Base-by-base conservation (phyloP, 768 basidiomycete genomes). In the Pisolithus microcarpus region DNA sequence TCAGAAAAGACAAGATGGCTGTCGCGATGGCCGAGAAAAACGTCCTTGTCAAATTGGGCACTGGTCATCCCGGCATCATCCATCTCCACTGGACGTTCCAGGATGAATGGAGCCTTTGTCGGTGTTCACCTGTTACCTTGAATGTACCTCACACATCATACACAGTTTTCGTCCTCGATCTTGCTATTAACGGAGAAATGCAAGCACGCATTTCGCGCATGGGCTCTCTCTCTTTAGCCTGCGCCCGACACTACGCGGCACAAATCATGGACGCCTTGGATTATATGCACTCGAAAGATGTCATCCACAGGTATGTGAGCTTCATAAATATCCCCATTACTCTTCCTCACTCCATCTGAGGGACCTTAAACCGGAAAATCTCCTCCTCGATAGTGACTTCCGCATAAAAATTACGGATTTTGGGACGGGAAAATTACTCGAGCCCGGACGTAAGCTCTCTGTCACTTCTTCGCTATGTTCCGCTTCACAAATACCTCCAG, bases 381-480 rank as follows among this genome's bases (percentile, higher is more conserved):
- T 98, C 28, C 75, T 99, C 8, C 75, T 99, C n/a, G 92, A 95
- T 58, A 78, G 78, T 34, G 78, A 83, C 15, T 88, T 85, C 70
- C 82, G 91, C 49, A 81, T 96, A 63, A 95, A 92, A 67, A 79
- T 99, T n/a, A 90, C 92, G 15, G 96, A 99, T 66, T 98, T 98
- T 67, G 96, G 96, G 6, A 94, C 91, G 4, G 91, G 91, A 18
- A 87, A 88, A 69, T 72, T 88, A 54, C 70, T 84, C 31, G 80
- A 84, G 53, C 62, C 75, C 19, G 73, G 71, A 47, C 67, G 83
- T 83, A 50, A 60, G 81, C 69, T 9, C 47, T 19, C 37, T n/a
- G 21, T 43, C 7, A 1, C 39, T 19, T 10, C 21, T 44, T 15
- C n/a, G 34, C 38, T 21, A 5, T 49, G 31, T 36, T n/a, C 61